phyloP scores from a whole-genome alignment of 768 basidiomycete genomes.

The Podaxis sp. region DNA sequence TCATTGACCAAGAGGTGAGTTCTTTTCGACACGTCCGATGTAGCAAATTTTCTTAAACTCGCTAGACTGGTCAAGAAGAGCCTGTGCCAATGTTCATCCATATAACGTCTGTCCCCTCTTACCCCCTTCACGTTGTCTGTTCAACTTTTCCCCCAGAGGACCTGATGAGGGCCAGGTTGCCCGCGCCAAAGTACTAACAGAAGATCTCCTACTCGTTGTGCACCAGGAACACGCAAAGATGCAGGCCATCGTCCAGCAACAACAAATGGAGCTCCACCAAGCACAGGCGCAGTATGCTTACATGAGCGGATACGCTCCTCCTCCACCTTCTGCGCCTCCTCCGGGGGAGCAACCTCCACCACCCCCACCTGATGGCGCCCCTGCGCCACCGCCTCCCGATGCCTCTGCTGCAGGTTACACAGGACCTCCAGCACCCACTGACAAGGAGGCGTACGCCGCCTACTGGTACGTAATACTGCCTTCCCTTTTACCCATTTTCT shows the following conservation, averaged over 20 bases:
- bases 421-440: conserved; percentile 38
- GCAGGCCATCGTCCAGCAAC: conserved; percentile 56
- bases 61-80: conserved; percentile 76
- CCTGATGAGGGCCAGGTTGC: conserved; percentile 88
- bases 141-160: conserved; percentile 38
- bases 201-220: conserved; percentile 90
- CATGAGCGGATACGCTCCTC: conserved; percentile 47
- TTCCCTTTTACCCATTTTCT: background rate
- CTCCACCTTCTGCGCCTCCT: conserved; percentile 49
- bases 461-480: conserved; percentile 37
- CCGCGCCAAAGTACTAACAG: conserved; percentile 82
- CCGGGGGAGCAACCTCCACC: conserved; percentile 46
- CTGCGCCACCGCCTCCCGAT: conserved; percentile 40
- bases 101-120: conserved; percentile 45
- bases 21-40: background rate
- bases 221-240: conserved; percentile 86
- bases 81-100: conserved; percentile 92
- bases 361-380: conserved; percentile 50
- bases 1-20: conserved; percentile 60
- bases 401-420: conserved; percentile 44
- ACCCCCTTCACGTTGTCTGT: background rate
- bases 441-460: conserved; percentile 55
- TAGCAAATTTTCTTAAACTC: conserved; percentile 20
- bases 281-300: conserved; percentile 66
- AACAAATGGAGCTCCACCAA: conserved; percentile 79